Evolutionary conservation across 176 grass and related monocot species (phyloP), one percentile per base, ranked within the genome.

Genomic region (Juncus inflexus): DNA sequence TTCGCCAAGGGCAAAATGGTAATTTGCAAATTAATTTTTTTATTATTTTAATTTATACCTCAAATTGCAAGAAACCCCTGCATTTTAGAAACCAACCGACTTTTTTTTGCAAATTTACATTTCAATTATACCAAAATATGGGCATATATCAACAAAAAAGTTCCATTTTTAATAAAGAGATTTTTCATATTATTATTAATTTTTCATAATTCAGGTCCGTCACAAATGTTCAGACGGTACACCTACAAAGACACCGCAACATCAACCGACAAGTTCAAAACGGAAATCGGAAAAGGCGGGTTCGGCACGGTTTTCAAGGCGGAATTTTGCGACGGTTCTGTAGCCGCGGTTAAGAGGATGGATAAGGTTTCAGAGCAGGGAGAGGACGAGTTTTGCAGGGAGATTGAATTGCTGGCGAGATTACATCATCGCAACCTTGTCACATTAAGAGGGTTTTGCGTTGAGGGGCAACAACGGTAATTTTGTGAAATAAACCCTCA

Each of bases 371-470:
- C 83, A 37, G 92, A 83, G 63, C 85, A 99, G 66, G 94, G 88
- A 0, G 94, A 99, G 80, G 94, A 99, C 80, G 94, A 99, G 40
- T 99, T 99, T 67, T 92, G 88, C 49, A 55, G 75, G 53, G 94
- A 99, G 83, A 99, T 99, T 65, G 94, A 99, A 70, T 85, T 99
- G 55, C 79, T 99, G 15, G 85, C 94, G 65, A 91, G 94, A 65
- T 72, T 99, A 62, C 94, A 99, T 43, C 94, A 99, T 77, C 94
- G 94, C 15, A 87, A 99, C 86, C 94, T 99, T 60, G 94, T 99
- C 56, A 80, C 76, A 52, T 82, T 99, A 3, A 99, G 92, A 69
- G 88, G 88, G 41, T 92, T 92, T 15, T 99, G 94, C 57, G 82
- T 89, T 42, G 88, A 92, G 77, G 88, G 76, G 69, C 87, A 81